Conservation (phyloP, 2,329 filamentous ascomycete species). For the Hypoxylon sp. region DNA sequence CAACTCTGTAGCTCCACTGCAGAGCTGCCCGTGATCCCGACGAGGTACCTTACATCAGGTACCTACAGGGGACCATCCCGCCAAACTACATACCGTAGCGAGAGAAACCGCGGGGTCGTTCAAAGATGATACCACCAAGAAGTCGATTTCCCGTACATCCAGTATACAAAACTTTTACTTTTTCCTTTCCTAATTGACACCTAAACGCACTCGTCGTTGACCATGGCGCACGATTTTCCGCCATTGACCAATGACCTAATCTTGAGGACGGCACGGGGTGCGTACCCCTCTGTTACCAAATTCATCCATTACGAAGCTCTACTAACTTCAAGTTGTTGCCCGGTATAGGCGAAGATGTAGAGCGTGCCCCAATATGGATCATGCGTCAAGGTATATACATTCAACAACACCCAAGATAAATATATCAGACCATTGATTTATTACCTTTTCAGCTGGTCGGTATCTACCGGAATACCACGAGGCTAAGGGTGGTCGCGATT, state of each 20-base stretch:
- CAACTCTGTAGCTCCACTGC: neutral
- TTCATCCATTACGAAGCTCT: constrained; percentile 36
- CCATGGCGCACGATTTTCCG: constrained; percentile 80
- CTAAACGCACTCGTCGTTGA: constrained; percentile 45
- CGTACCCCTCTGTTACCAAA: constrained; percentile 47
- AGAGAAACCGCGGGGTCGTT: constrained; percentile 36
- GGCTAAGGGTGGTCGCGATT: constrained; percentile 90
- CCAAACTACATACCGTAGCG: constrained; percentile 19
- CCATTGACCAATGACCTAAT: constrained; percentile 94
- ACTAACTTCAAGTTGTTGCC: constrained; percentile 42
- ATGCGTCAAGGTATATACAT: constrained; percentile 90
- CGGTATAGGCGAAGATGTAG: constrained; percentile 83
- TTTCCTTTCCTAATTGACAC: neutral
- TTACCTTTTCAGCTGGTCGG: constrained; percentile 78
- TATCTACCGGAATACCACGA: constrained; percentile 99
- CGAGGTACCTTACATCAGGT: constrained; percentile 16
- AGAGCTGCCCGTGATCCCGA: constrained; percentile 3
- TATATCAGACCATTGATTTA: constrained; percentile 20
- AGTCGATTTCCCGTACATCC: neutral
- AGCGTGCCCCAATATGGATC: constrained; percentile 97
- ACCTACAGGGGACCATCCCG: constrained; percentile 45
- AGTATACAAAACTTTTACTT: neutral
- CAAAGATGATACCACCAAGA: neutral
- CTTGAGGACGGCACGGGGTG: constrained; percentile 90
- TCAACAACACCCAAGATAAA: neutral